Evolutionary conservation across 441 rosid species (phyloP).

Genomic region (Euphorbia celastroides): DNA sequence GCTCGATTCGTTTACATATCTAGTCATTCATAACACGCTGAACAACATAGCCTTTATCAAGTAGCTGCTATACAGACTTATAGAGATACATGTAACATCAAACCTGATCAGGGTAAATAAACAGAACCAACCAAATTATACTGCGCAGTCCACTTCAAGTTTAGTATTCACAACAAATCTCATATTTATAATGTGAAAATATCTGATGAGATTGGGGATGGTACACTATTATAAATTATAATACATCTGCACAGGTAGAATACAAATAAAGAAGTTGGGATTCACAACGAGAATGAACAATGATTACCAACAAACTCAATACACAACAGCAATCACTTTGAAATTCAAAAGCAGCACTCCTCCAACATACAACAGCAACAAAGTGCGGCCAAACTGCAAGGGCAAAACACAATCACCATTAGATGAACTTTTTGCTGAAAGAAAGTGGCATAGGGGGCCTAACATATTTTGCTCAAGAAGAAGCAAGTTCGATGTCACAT

Average conservation of each 20-base stretch:
- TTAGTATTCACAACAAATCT: neutral
- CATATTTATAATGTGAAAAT: neutral
- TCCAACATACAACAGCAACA: conserved; percentile 84
- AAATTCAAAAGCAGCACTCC: conserved; percentile 64
- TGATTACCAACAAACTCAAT: conserved; percentile 9
- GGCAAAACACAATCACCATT: neutral
- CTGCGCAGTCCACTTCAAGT: neutral
- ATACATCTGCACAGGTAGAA: neutral
- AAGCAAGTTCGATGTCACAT: too few relatives aligned
- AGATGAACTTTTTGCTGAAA: neutral
- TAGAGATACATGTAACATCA: neutral
- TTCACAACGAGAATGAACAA: neutral
- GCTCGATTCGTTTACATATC: too few relatives aligned
- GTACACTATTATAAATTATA: neutral
- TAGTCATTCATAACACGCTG: too few relatives aligned
- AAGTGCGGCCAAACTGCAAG: conserved; percentile 62
- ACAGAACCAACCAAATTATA: neutral
- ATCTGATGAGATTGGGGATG: neutral
- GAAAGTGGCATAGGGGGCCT: too few relatives aligned
- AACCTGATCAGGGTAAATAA: neutral
- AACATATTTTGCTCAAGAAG: too few relatives aligned
- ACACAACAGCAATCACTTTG: conserved; percentile 5
- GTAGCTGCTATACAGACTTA: too few relatives aligned
- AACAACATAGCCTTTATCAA: too few relatives aligned
- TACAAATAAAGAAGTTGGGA: neutral